Percentiles rank a stretch among this genome's conserved stretches.
Conservation (phyloP, 305 asterid genomes). For the Fraxinus sp. region DNA sequence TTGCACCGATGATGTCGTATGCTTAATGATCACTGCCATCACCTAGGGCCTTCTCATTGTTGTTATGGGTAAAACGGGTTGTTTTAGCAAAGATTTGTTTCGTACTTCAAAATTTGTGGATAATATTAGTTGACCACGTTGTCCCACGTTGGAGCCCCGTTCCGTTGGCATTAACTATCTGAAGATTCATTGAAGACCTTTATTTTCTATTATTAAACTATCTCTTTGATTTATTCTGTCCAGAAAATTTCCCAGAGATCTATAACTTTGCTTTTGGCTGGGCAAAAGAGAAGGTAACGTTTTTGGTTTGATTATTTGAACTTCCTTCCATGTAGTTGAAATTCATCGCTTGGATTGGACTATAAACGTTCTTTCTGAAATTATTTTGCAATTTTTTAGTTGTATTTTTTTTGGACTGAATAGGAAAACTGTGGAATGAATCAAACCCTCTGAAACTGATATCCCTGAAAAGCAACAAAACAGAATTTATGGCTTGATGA, state of each 20-base stretch:
- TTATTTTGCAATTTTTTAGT: background rate
- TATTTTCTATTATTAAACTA: slow-evolving; percentile 18
- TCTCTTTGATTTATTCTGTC: slow-evolving; percentile 17
- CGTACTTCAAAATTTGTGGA: background rate
- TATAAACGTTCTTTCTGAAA: background rate
- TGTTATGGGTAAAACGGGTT: background rate
- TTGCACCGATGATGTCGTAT: slow-evolving; percentile 5
- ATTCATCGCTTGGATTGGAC: slow-evolving; percentile 9
- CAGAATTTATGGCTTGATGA: background rate
- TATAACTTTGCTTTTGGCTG: slow-evolving; percentile 96
- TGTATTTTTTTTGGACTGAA: background rate
- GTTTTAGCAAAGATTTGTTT: slow-evolving; percentile 4
- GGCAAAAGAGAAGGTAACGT: slow-evolving; percentile 94
- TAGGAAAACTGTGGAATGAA: background rate
- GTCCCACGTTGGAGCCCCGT: no score
- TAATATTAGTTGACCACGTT: background rate
- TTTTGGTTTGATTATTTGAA: slow-evolving; percentile 16
- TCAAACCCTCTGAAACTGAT: background rate
- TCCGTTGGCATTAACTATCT: slow-evolving; percentile 1
- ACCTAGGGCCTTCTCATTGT: background rate
- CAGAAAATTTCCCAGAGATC: slow-evolving; percentile 90
- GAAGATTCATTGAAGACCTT: background rate
- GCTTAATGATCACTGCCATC: slow-evolving; percentile 17
- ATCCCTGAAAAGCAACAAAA: background rate
- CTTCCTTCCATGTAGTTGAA: slow-evolving; percentile 7